Evolutionary conservation across 192 early-diverging fungal genomes (phyloP).

Genomic region (Podila clonocystis): DNA sequence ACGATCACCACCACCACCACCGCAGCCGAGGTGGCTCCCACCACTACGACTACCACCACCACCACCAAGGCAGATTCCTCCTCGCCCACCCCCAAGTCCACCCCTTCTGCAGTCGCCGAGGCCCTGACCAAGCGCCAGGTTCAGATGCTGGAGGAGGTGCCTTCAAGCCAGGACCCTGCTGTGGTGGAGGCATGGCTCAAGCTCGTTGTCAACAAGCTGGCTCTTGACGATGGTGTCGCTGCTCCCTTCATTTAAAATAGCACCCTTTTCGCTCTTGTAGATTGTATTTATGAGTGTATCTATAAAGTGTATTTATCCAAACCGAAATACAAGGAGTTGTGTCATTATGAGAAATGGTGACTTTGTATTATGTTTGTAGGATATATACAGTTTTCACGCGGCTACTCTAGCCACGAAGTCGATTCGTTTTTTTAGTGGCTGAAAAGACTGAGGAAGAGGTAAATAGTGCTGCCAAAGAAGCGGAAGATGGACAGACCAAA

Average conservation of each 20-base stretch:
- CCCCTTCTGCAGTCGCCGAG: neutral
- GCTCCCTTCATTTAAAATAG: slow-evolving; percentile 20
- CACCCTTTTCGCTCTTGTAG: no score
- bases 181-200: slow-evolving; percentile 42
- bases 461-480: slow-evolving; percentile 74
- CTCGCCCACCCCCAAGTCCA: neutral
- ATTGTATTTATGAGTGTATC: no score
- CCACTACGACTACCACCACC: neutral
- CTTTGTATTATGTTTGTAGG: neutral
- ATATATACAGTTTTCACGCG: neutral
- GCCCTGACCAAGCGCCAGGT: slow-evolving; percentile 11
- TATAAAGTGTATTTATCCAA: no score
- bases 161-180: slow-evolving; percentile 6
- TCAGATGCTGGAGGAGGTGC: neutral
- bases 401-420: neutral
- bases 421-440: slow-evolving; percentile 28
- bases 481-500: slow-evolving; percentile 72
- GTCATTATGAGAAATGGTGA: no score
- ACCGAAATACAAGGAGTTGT: no score
- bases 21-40: neutral
- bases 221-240: slow-evolving; percentile 12
- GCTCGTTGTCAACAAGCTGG: slow-evolving; percentile 24
- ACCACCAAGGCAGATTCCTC: neutral
- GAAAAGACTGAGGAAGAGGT: slow-evolving; percentile 73
- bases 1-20: neutral